Base-by-base conservation (phyloP, 2,329 filamentous ascomycete genomes). In the Diaporthe ilicicola region DNA sequence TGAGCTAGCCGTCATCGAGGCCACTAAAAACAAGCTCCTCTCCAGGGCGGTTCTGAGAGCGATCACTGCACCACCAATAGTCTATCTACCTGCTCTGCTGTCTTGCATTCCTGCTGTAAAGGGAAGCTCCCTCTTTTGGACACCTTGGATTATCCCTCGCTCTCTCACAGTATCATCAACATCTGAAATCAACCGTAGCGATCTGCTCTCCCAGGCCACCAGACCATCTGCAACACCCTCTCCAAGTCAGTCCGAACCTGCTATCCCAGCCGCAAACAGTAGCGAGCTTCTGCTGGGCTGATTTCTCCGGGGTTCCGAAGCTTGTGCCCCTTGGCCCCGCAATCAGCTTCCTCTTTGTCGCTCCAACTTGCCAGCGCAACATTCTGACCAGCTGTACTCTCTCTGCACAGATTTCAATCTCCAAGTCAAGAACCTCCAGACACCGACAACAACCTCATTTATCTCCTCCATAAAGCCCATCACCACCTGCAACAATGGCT, bases 401-500 rank as follows among this genome's bases (percentile, higher is more conserved):
- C 50, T 44, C 42, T 42, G 44, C 51, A 27, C 56, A 72, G 62
- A 62, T 62, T 65, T 39, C 65, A 34, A 15, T 4, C 22, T 29
- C 34, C 54, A 51, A 9, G 4, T 9, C 32, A 67, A 68, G 61
- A 54, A 54, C 46, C 65, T 72, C 72, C 62, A 44, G 54, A 70
- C 39, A 59, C 64, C 65, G 27, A 70, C 70, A 68, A 64, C 68
- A 68, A 66, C 73, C 71, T 64, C 70, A 71, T 72, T 71, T 61
- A 74, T 72, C 72, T 70, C 71, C 27, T 19, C 24, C n/a, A 29
- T 13, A 72, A 17, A 37, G 13, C 29, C 32, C 22, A 67, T 29
- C 39, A 42, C 66, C 70, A 71, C 53, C 68, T 74, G 75, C 77
- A 82, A 89, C 78, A 77, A 94, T 94, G 92, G 91, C 91, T 82